Percentiles rank a stretch among this genome's conserved stretches.
Evolutionary conservation across 2,329 filamentous ascomycete species (phyloP).

Genomic region (Fusarium sacchari): DNA sequence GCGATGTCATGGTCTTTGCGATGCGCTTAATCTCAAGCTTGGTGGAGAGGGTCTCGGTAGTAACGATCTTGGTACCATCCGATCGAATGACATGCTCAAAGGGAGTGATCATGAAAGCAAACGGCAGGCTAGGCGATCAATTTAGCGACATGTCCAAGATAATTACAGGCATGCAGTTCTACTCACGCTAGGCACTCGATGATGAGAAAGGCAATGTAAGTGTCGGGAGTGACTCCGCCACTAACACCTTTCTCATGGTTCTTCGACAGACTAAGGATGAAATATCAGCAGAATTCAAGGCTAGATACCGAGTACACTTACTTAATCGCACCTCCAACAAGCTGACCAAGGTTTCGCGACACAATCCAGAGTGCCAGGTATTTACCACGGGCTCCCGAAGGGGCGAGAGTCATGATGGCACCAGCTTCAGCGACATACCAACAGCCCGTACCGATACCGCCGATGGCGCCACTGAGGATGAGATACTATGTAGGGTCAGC

Average conservation of each 20-base stretch:
- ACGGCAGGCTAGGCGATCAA: neutral
- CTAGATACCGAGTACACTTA: neutral
- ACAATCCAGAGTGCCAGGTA: conserved; percentile 47
- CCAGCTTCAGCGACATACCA: conserved; percentile 62
- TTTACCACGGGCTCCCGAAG: conserved; percentile 57
- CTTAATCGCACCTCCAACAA: conserved; percentile 12
- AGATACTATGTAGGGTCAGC: neutral
- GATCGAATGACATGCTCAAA: conserved; percentile 16
- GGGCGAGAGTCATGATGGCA: conserved; percentile 59
- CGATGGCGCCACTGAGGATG: neutral
- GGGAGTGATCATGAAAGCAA: conserved; percentile 6
- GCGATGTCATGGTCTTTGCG: conserved; percentile 12
- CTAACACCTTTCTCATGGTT: conserved; percentile 7
- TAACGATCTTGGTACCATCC: conserved; percentile 10
- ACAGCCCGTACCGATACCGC: conserved; percentile 51
- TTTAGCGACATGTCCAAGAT: neutral
- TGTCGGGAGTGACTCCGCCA: conserved; percentile 5
- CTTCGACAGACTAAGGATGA: neutral
- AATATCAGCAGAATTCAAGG: accelerated
- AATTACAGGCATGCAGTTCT: accelerated
- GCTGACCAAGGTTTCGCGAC: conserved; percentile 1
- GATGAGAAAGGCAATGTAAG: conserved; percentile 14
- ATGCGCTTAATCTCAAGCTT: conserved; percentile 13
- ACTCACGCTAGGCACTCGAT: conserved; percentile 8
- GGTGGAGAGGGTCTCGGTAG: neutral